phyloP scores from a whole-genome alignment of 352 stramenopile genomes.

The Phytophthora fragariaefolia region DNA sequence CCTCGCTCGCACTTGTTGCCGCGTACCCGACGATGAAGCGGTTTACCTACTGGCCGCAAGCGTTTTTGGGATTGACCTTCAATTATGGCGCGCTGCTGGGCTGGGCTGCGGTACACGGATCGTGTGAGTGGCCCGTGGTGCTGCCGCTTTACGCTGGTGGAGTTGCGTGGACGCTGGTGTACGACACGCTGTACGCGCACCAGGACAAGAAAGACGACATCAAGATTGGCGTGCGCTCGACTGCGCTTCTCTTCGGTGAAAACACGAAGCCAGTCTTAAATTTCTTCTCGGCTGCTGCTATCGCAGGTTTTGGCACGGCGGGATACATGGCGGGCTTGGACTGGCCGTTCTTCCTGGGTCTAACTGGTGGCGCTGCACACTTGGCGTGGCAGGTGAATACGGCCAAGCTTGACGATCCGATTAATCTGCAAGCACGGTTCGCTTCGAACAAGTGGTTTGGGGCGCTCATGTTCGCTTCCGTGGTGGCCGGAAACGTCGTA shows the following conservation, averaged over 20 bases:
- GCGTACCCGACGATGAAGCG: conserved; percentile 99
- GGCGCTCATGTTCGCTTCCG: conserved; percentile 82
- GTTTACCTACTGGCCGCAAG: conserved; percentile 97
- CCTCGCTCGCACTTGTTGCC: conserved; percentile 94
- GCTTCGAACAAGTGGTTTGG: conserved; percentile 94
- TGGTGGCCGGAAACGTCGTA: conserved; percentile 78
- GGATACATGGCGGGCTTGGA: conserved; percentile 85
- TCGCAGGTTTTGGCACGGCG: conserved; percentile 69
- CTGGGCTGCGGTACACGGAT: conserved; percentile 89
- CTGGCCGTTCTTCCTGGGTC: conserved; percentile 91
- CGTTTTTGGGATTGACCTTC: conserved; percentile 97
- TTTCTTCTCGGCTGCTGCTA: conserved; percentile 73
- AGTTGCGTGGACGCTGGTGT: conserved; percentile 99
- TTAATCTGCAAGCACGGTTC: conserved; percentile 95
- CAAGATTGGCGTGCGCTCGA: conserved; percentile 96
- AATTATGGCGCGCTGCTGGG: conserved; percentile 98
- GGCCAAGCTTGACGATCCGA: conserved; percentile 93
- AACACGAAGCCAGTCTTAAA: conserved; percentile 94
- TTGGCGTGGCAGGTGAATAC: conserved; percentile 98
- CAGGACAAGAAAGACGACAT: conserved; percentile 98
- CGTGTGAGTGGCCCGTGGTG: conserved; percentile 87
- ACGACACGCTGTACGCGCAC: conserved; percentile 99
- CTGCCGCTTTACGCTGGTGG: conserved; percentile 95
- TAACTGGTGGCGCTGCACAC: conserved; percentile 89
- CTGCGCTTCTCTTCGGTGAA: conserved; percentile 95